Percentiles rank a stretch among this genome's conserved stretches.
phyloP scores from a whole-genome alignment of 202 grass and related monocot species.

The Musa balbisiana region DNA sequence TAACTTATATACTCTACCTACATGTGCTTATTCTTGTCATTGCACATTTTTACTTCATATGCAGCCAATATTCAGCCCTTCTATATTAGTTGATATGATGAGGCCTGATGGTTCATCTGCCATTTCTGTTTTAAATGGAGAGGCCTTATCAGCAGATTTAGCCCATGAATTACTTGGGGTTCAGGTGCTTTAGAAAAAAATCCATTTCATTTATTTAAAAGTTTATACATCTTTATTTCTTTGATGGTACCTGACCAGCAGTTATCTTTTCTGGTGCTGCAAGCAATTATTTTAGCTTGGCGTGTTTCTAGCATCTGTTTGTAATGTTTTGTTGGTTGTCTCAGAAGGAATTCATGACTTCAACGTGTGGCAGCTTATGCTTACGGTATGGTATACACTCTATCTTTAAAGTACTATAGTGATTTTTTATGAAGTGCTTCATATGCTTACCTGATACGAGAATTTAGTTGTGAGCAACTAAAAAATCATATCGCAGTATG shows the following conservation, averaged over 20 bases:
- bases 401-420: conserved; percentile 12
- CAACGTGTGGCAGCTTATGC: conserved; percentile 81
- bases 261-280: conserved; percentile 42
- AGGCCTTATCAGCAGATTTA: conserved; percentile 70
- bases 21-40: neutral
- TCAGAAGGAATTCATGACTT: conserved; percentile 74
- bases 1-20: no score
- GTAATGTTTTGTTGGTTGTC: conserved; percentile 75
- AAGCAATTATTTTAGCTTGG: conserved; percentile 86
- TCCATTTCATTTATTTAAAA: conserved; percentile 17
- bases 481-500: no score
- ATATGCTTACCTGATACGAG: neutral
- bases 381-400: conserved; percentile 67
- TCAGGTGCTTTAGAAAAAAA: conserved; percentile 53
- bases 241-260: conserved; percentile 29
- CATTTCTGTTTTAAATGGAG: conserved; percentile 63
- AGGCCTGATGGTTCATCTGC: conserved; percentile 77
- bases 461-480: neutral
- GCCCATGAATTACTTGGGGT: conserved; percentile 90
- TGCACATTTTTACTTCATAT: conserved; percentile 8
- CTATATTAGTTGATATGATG: conserved; percentile 78
- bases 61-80: conserved; percentile 85
- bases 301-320: conserved; percentile 91
- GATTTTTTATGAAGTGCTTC: neutral
- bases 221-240: conserved; percentile 2